Evolutionary conservation across 2,329 filamentous ascomycete genomes (phyloP).

Genomic region (Curvularia verruculosa): DNA sequence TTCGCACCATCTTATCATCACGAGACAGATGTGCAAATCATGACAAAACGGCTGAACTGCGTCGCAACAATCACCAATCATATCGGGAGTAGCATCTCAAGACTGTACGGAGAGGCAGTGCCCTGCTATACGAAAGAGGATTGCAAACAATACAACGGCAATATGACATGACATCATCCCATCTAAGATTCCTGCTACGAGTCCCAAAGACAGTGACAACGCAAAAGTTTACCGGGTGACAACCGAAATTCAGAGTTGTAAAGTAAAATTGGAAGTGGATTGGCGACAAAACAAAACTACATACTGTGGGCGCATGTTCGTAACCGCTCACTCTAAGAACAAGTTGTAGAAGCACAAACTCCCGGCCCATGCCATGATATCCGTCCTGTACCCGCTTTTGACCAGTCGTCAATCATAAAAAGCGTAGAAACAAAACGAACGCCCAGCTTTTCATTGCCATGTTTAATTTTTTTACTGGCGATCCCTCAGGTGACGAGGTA

Average conservation of each 20-base stretch:
- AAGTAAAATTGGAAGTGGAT: slow-evolving; percentile 8
- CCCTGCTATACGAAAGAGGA: neutral
- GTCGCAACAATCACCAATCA: too few species aligned
- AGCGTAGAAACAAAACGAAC: slow-evolving; percentile 13
- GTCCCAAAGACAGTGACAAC: neutral
- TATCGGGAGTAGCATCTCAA: too few species aligned
- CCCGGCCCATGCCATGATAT: slow-evolving; percentile 14
- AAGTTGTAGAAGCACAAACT: slow-evolving; percentile 12
- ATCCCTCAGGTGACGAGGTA: slow-evolving; percentile 47
- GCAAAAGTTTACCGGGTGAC: neutral
- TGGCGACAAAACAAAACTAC: slow-evolving; percentile 11
- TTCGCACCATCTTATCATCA: neutral
- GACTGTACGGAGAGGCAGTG: neutral
- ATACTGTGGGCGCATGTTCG: slow-evolving; percentile 11
- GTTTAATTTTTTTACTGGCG: slow-evolving; percentile 19
- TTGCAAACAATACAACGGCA: neutral
- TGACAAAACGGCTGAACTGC: neutral
- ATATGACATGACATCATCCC: neutral
- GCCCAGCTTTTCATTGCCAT: slow-evolving; percentile 6
- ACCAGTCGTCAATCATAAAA: slow-evolving; percentile 15
- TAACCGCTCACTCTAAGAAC: slow-evolving; percentile 15
- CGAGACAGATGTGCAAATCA: neutral
- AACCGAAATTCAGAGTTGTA: neutral
- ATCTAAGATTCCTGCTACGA: neutral
- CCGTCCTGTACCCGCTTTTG: slow-evolving; percentile 13